Evolutionary conservation across 768 basidiomycete genomes (phyloP).

Genomic region (Suillus decipiens): DNA sequence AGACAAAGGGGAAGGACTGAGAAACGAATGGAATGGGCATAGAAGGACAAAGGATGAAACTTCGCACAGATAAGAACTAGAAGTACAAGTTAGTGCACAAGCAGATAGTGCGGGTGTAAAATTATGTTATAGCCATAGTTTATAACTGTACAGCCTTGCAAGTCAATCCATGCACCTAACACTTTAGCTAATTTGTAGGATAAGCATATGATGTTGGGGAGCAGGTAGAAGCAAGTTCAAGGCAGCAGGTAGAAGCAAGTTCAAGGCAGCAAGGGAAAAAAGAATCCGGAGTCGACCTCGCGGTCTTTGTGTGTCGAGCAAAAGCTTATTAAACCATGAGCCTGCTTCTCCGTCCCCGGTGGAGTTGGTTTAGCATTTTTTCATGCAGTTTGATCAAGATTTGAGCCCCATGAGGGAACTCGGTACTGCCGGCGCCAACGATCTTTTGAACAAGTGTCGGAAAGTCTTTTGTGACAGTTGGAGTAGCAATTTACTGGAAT

Average conservation of each 20-base stretch:
- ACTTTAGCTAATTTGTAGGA: background rate
- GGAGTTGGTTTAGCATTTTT: slow-evolving; percentile 3
- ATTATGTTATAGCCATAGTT: background rate
- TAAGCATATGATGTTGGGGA: background rate
- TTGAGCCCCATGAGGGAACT: slow-evolving; percentile 12
- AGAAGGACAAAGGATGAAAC: background rate
- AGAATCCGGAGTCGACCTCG: too few relatives aligned
- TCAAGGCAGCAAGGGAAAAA: too few relatives aligned
- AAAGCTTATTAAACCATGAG: too few relatives aligned
- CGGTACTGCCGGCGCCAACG: background rate
- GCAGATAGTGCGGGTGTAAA: background rate
- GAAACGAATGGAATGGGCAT: background rate
- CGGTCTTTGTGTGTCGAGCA: too few relatives aligned
- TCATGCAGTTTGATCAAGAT: slow-evolving; percentile 11
- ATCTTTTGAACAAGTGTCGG: slow-evolving; percentile 11
- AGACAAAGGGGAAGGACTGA: background rate
- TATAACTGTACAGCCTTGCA: background rate
- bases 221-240: too few relatives aligned
- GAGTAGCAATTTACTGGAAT: slow-evolving; percentile 9
- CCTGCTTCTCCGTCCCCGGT: background rate
- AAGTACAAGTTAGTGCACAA: background rate
- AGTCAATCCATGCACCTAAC: background rate
- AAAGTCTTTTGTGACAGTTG: background rate
- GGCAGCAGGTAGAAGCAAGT: too few relatives aligned
- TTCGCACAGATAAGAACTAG: background rate